Evolutionary conservation across 805 yeast species (phyloP), one percentile per base, ranked within the genome.

Genomic region (Sugiyamaella lignohabitans): DNA sequence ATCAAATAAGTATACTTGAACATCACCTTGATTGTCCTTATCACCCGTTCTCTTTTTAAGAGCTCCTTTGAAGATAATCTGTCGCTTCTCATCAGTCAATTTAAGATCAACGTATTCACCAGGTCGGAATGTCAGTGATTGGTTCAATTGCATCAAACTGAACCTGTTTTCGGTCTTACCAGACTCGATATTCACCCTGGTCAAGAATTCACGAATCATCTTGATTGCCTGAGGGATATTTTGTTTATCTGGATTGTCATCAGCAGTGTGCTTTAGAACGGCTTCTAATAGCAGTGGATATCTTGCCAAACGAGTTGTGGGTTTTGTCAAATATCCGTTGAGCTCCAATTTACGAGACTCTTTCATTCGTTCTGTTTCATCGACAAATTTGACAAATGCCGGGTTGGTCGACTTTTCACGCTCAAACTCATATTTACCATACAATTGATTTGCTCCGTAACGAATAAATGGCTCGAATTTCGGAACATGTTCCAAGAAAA

Each of bases 121-220:
- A 3, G 82, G 82, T 52, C 84, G 75, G 68, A 82, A 84, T 24
- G 87, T 82, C 50, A 93, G 74, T 45, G 87, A 81, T 63, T 87
- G 96, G 59, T 86, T 85, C 61, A 93, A 73, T 42, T 88, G 81
- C 70, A 88, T 84, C 51, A 93, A 75, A 54, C 89, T 87, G 67
- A 88, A 87, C 53, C 96, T 75, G 70, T 91, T 96, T 34, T 93
- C 88, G 24, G 95, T 87, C 56, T 84, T 89, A 67, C 98, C 98
- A 36, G 94, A 81, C 56, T 89, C 97, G 42, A 78, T 74, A 63
- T 93, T 87, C 53, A 87, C 84, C 60, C 84, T 77, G 23, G 74
- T 80, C 66, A 93, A 75, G 51, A 88, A 79, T 52, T 79, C 83
- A 50, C 82, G 80, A 32, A 91, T 75, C 56, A 83, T 79, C 42